phyloP scores from a whole-genome alignment of 129 eudicot genomes.

The Lactuca saligna region DNA sequence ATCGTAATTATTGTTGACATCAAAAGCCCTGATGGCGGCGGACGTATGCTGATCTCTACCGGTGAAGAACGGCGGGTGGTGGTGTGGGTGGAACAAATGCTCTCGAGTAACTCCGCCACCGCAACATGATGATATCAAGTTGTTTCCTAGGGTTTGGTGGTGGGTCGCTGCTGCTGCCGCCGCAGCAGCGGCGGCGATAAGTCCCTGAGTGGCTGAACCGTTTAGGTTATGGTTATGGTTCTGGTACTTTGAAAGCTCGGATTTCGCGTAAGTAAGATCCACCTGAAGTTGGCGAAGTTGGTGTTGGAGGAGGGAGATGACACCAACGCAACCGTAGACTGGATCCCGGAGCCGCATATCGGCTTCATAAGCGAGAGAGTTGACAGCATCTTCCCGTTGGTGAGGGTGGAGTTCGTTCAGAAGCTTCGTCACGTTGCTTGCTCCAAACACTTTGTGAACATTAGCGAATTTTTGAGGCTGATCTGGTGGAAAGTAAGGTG shows the following conservation, averaged over 20 bases:
- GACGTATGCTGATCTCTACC: constrained; percentile 44
- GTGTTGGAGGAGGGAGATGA: constrained; percentile 86
- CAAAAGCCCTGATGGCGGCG: constrained; percentile 43
- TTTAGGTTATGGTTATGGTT: constrained; percentile 40
- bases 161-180: constrained; percentile 45
- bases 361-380: constrained; percentile 85
- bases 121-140: constrained; percentile 30
- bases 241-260: constrained; percentile 87
- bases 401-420: constrained; percentile 85
- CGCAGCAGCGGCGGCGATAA: constrained; percentile 45
- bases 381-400: constrained; percentile 90
- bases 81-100: constrained; percentile 49
- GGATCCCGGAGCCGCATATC: constrained; percentile 94
- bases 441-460: constrained; percentile 87
- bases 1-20: constrained; percentile 45
- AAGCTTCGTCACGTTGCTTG: constrained; percentile 86
- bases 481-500: constrained; percentile 91
- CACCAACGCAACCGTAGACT: constrained; percentile 92
- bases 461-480: constrained; percentile 91
- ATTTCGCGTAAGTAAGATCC: constrained; percentile 73
- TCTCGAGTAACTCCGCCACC: constrained; percentile 48
- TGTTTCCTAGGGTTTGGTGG: constrained; percentile 50
- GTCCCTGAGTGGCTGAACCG: constrained; percentile 37
- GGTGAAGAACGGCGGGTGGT: constrained; percentile 56
- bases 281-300: constrained; percentile 84